Conservation (phyloP, 2,329 filamentous ascomycete genomes). For the Sporothrix humicola region DNA sequence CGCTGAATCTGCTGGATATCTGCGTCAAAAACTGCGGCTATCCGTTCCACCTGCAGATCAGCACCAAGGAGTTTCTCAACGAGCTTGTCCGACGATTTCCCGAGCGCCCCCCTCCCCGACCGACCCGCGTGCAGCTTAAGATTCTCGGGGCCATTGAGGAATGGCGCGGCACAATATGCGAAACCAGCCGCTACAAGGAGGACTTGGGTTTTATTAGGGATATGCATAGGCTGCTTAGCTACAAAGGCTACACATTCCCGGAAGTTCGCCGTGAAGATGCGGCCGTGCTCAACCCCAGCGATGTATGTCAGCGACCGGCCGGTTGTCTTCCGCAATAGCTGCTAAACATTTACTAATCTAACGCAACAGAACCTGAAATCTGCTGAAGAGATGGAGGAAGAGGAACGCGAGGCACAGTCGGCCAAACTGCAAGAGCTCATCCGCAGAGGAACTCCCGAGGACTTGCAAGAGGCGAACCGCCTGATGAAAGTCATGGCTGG, state of each 20-base stretch:
- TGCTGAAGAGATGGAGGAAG: conserved; percentile 97
- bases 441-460: conserved; percentile 85
- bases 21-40: conserved; percentile 99
- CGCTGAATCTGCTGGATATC: conserved; percentile 91
- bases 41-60: conserved; percentile 97
- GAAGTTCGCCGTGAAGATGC: conserved; percentile 92
- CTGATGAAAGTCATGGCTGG: conserved; percentile 99
- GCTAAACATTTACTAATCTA: conserved; percentile 41
- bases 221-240: conserved; percentile 94
- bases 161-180: conserved; percentile 97
- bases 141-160: conserved; percentile 97
- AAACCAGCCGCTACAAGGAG: conserved; percentile 96
- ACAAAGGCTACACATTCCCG: conserved; percentile 96
- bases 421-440: conserved; percentile 99
- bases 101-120: conserved; percentile 84
- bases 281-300: conserved; percentile 93
- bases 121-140: conserved; percentile 85
- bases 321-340: background rate
- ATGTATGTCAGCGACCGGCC: conserved; percentile 66
- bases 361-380: conserved; percentile 81
- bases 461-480: conserved; percentile 90
- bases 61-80: conserved; percentile 98
- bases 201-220: conserved; percentile 95
- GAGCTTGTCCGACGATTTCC: conserved; percentile 96
- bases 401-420: conserved; percentile 91